Conservation (phyloP, 106 monocot species). For the Chionographis japonica region DNA sequence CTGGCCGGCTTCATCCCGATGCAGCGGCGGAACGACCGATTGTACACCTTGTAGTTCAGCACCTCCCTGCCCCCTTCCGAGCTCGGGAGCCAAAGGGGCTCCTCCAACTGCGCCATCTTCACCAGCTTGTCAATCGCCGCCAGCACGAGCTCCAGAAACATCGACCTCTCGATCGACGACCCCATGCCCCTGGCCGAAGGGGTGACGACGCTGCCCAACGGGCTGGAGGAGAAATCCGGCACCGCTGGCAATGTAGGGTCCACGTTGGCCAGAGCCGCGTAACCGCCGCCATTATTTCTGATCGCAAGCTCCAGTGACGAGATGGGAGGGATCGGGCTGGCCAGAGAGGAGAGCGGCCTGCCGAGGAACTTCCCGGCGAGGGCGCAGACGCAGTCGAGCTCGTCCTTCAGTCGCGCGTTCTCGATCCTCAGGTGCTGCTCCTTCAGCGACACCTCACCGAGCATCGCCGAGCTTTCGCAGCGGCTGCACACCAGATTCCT, state of each 20-base stretch:
- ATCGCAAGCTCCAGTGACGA: too few relatives aligned
- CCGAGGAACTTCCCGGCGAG: too few relatives aligned
- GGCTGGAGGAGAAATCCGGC: too few relatives aligned
- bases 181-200: slow-evolving; percentile 2
- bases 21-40: slow-evolving; percentile 22
- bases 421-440: too few relatives aligned
- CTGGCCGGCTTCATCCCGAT: slow-evolving; percentile 31
- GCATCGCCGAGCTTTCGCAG: too few relatives aligned
- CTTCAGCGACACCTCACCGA: too few relatives aligned
- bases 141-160: slow-evolving; percentile 54
- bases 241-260: slow-evolving; percentile 14
- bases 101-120: slow-evolving; percentile 53
- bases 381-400: too few relatives aligned
- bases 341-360: too few relatives aligned
- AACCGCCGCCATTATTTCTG: too few relatives aligned
- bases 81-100: slow-evolving; percentile 46
- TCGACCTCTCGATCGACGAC: slow-evolving; percentile 19
- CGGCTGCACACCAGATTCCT: slow-evolving; percentile 48
- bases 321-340: too few relatives aligned
- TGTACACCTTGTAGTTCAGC: slow-evolving; percentile 47
- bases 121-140: slow-evolving; percentile 59
- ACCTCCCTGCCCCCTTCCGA: slow-evolving; percentile 18
- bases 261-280: too few relatives aligned
- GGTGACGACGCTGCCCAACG: slow-evolving; percentile 11
- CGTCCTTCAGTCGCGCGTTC: too few relatives aligned